Conservation (phyloP, 257 asterid genomes). For the Cynanchum wilfordii region DNA sequence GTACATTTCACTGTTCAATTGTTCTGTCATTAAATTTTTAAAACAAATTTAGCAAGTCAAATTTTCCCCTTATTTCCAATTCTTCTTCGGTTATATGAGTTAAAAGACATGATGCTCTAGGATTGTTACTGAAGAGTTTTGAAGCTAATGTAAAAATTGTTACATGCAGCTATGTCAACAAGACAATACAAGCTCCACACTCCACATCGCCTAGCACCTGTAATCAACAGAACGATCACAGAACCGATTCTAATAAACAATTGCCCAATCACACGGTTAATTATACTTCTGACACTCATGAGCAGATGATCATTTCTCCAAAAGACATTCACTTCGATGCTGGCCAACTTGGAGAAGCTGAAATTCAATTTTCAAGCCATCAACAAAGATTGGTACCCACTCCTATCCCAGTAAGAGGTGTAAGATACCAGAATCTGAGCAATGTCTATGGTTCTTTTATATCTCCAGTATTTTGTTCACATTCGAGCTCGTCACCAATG, state of each 20-base stretch:
- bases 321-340: conserved; percentile 23
- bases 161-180: conserved; percentile 58
- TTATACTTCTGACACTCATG: conserved; percentile 43
- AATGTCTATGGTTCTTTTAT: conserved; percentile 34
- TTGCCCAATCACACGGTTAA: conserved; percentile 37
- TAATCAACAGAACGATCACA: conserved; percentile 41
- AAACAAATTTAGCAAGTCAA: background rate
- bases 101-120: background rate
- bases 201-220: conserved; percentile 41
- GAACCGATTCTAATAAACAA: conserved; percentile 34
- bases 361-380: conserved; percentile 25
- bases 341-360: conserved; percentile 42
- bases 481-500: conserved; percentile 33
- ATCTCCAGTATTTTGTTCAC: conserved; percentile 32
- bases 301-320: conserved; percentile 31
- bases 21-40: background rate
- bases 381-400: conserved; percentile 36
- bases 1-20: background rate
- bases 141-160: background rate
- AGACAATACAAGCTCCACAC: conserved; percentile 36
- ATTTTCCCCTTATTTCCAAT: background rate
- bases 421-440: conserved; percentile 37
- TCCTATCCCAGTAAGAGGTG: conserved; percentile 54
- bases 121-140: background rate
- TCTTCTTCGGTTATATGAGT: background rate